Percentiles rank a stretch among this genome's conserved stretches.
Conservation (phyloP, 805 yeast species). For the Starmerella lactis-condensi region DNA sequence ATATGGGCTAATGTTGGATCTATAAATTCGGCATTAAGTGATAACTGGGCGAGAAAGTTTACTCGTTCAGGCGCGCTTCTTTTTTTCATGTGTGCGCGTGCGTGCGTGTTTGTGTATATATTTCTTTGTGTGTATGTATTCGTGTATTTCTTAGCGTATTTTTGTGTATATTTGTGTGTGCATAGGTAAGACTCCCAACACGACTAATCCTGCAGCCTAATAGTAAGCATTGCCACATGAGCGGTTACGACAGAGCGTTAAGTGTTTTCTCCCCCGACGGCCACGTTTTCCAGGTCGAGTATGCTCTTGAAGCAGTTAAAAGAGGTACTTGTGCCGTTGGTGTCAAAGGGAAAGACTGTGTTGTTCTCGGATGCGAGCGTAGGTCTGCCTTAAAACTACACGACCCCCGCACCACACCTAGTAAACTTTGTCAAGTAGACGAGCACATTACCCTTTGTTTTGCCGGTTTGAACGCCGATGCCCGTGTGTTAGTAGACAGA, state of each 20-base stretch:
- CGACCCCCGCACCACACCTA: conserved; percentile 90
- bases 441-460: conserved; percentile 80
- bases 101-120: too few relatives aligned
- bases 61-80: conserved; percentile 17
- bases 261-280: conserved; percentile 99
- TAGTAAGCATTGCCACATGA: too few relatives aligned
- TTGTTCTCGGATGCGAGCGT: conserved; percentile 91
- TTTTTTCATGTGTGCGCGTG: conserved; percentile 9
- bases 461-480: conserved; percentile 98
- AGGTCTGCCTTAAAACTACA: conserved; percentile 87
- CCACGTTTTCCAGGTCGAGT: conserved; percentile 96
- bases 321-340: conserved; percentile 98
- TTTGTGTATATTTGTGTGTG: too few relatives aligned
- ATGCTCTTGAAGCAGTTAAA: conserved; percentile 93
- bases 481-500: conserved; percentile 80
- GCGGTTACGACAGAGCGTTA: conserved; percentile 98
- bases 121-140: too few relatives aligned
- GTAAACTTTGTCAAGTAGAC: conserved; percentile 81
- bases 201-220: too few relatives aligned
- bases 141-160: too few relatives aligned
- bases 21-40: conserved; percentile 16
- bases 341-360: conserved; percentile 73
- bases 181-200: too few relatives aligned
- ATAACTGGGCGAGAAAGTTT: conserved; percentile 21
- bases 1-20: conserved; percentile 32